Evolutionary conservation across 2,329 filamentous ascomycete genomes (phyloP), one percentile per base, ranked within the genome.

Genomic region (Pseudocercospora cruenta): DNA sequence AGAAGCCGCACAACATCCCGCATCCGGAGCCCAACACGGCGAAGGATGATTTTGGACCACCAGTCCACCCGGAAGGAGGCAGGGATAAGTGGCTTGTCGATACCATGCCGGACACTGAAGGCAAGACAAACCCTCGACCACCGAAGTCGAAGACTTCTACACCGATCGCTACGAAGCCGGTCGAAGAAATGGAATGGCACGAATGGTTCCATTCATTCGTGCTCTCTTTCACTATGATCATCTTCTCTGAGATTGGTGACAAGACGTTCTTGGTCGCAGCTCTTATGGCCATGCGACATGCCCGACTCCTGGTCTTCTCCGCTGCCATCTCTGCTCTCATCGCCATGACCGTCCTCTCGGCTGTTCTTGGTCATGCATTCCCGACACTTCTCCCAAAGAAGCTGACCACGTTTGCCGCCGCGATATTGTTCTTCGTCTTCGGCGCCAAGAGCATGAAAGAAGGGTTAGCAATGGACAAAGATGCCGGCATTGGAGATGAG

Each of bases 281-380:
- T 7, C 87, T 99, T 19, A 99, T 99, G 95, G 95, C 95, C 12
- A 99, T 99, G 95, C 95, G 97, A 78, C 94, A 99, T 75, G 91
- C 95, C 68, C 90, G 95, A 60, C 83, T 97, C 70, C 86, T 98
- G 12, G 95, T 99, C 68, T 99, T 99, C 81, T 91, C 92, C 1
- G 93, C 95, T 7, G 95, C 95, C n/a, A 94, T 97, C 74, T 89
- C 90, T 61, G 96, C 95, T 9, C 85, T 99, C 54, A 87, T 97
- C 66, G 87, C 76, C 45, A 99, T 99, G 95, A 99, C 95, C 0
- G 86, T 98, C 9, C 86, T 99, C 16, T 98, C 95, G 1, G 95
- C 95, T 8, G 85, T 98, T 5, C 85, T 98, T 2, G 95, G 95
- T 21, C 95, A 99, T 76, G 92, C 94, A 0, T 92, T 98, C 0